Base-by-base conservation (phyloP, 2,329 filamentous ascomycete genomes). In the Sporothrix luriei region DNA sequence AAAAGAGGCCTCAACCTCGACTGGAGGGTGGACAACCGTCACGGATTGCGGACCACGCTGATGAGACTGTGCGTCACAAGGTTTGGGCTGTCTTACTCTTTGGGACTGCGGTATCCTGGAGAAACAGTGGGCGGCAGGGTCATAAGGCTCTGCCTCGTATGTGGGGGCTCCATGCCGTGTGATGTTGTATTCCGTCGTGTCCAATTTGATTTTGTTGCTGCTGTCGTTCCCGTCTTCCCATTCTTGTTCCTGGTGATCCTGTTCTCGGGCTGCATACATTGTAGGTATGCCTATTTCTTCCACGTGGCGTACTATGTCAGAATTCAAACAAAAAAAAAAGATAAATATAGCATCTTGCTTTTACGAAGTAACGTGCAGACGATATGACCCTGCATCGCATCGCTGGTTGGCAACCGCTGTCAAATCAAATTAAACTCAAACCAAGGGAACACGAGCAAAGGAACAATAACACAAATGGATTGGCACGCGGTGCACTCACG, bases 211-310 rank as follows among this genome's bases (percentile, higher is more conserved):
- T n/a, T 59, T 62, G 38, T 26, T 38, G 40, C 14, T 24, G 4
- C 11, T 62, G 57, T 10, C 38, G 61, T 64, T 64, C 61, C 61
- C 43, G 43, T 64, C 40, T n/a, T 29, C 24, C 24, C 16, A 29
- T 33, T 64, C 61, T 33, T 49, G 43, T 64, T 64, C 43, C 61
- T 64, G 61, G 4, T 49, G 61, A 21, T 33, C 61, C 61, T 16
- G 43, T 64, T 38, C 19, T 49, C 19, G 57, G 55, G 55, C 55
- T 26, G 54, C 57, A 62, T 62, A n/a, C n/a, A n/a, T n/a, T n/a
- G n/a, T n/a, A 21, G 57, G 21, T n/a, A 3, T 46, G 16, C 13
- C 16, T 46, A 7, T 46, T 11, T 46, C 40, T 46, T 16, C 40
- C 40, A 46, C 21, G 10, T 59, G 29, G 19, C 13, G 14, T 55